A percentile compares a stretch with the other conserved stretches of the same genome.
Conservation (phyloP, 1,284 basidiomycete species). For the Trichosporon sp. region DNA sequence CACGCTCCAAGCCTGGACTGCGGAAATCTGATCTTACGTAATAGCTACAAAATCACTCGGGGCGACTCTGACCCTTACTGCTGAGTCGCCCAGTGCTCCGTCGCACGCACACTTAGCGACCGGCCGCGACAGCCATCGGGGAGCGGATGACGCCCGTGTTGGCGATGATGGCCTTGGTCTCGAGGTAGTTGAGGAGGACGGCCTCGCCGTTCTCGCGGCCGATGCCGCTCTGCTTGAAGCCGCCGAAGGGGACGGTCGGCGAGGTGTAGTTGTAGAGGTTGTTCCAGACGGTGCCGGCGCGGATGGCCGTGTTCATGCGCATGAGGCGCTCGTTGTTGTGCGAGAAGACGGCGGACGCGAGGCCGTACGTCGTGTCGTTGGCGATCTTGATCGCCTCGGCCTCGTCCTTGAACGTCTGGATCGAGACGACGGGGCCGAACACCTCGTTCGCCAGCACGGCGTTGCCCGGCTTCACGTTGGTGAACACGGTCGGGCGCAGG, state of each 20-base stretch:
- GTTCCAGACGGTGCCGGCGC: conserved; percentile 65
- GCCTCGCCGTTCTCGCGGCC: conserved; percentile 19
- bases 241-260: conserved; percentile 16
- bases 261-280: conserved; percentile 18
- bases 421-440: conserved; percentile 52
- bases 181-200: conserved; percentile 17
- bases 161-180: conserved; percentile 48
- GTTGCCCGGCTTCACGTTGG: conserved; percentile 38
- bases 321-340: conserved; percentile 79
- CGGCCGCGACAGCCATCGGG: conserved; percentile 11
- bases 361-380: conserved; percentile 78
- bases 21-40: neutral
- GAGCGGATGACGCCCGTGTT: conserved; percentile 20
- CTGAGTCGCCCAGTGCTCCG: neutral
- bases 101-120: neutral
- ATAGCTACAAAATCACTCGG: neutral
- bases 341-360: conserved; percentile 82
- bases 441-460: conserved; percentile 47
- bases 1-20: neutral
- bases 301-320: conserved; percentile 71
- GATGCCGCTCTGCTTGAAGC: conserved; percentile 29
- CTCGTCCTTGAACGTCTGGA: conserved; percentile 50
- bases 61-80: neutral
- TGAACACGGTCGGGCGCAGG: conserved; percentile 44
- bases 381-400: conserved; percentile 61